Percentiles rank a stretch among this genome's conserved stretches.
Conservation (phyloP, 163 green algal genomes). For the Coccomyxa subellipsoidea region DNA sequence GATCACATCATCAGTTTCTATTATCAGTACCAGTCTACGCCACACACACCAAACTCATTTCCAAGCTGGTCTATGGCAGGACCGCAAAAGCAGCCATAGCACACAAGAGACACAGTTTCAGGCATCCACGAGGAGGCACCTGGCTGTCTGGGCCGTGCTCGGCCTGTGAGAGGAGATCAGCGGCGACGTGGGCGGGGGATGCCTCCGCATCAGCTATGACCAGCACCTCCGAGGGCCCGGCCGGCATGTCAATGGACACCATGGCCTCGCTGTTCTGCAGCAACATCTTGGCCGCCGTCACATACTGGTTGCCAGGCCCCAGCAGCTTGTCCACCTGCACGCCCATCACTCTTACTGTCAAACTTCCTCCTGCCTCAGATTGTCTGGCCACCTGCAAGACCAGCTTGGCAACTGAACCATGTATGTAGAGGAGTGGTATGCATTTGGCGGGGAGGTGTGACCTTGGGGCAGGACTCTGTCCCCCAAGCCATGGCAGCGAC, state of each 20-base stretch:
- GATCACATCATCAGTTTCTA: constrained; percentile 10
- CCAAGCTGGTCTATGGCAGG: too few relatives aligned
- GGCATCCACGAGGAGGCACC: constrained; percentile 18
- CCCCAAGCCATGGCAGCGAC: constrained; percentile 94
- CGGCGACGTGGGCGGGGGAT: constrained; percentile 74
- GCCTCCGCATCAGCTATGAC: constrained; percentile 88
- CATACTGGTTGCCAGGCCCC: constrained; percentile 98
- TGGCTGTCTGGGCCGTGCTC: constrained; percentile 96
- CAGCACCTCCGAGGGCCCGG: constrained; percentile 92
- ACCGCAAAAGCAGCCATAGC: too few relatives aligned
- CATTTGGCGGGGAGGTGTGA: constrained; percentile 11
- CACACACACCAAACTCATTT: too few relatives aligned
- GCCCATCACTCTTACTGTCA: not conserved
- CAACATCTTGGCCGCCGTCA: constrained; percentile 98
- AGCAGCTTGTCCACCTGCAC: constrained; percentile 94
- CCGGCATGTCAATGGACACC: constrained; percentile 98
- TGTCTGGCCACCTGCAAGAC: too few relatives aligned
- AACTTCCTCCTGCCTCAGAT: not conserved
- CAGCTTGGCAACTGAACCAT: too few relatives aligned
- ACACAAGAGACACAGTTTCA: not conserved
- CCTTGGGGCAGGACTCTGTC: constrained; percentile 90
- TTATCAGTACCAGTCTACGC: too few relatives aligned
- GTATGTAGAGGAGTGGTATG: not conserved
- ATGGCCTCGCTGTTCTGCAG: constrained; percentile 86
- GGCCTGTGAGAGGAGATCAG: constrained; percentile 93